A percentile compares a stretch with the other conserved stretches of the same genome.
Evolutionary conservation across 2,329 filamentous ascomycete genomes (phyloP).

Genomic region (Colletotrichum sp.): DNA sequence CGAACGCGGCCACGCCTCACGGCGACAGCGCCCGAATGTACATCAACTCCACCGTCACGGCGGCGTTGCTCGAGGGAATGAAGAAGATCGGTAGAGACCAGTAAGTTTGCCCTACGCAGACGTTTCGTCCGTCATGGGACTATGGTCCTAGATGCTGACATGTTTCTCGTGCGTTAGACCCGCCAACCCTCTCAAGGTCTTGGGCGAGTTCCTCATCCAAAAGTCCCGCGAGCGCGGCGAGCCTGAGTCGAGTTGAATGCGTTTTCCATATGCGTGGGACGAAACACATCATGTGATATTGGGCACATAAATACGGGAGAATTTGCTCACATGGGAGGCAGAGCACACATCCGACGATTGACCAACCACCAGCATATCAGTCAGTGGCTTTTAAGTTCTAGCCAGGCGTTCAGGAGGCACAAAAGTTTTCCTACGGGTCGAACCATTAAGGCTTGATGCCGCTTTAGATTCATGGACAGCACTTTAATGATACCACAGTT

Average conservation of each 20-base stretch:
- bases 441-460: background rate
- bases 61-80: slow-evolving; percentile 75
- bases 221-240: slow-evolving; percentile 47
- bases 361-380: background rate
- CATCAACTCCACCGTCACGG: slow-evolving; percentile 74
- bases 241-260: background rate
- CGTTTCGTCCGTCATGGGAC: fast-evolving
- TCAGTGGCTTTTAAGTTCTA: background rate
- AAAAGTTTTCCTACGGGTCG: background rate
- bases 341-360: background rate
- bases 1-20: slow-evolving; percentile 64
- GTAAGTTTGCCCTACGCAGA: slow-evolving; percentile 50
- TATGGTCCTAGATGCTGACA: background rate
- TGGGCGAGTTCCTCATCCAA: slow-evolving; percentile 75
- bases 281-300: background rate
- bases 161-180: slow-evolving; percentile 49
- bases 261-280: background rate
- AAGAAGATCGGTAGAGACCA: slow-evolving; percentile 74
- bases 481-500: slow-evolving; percentile 6
- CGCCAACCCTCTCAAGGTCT: slow-evolving; percentile 68
- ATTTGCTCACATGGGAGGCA: background rate
- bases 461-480: background rate
- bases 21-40: slow-evolving; percentile 75
- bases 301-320: background rate
- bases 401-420: slow-evolving; percentile 15